Percentiles rank a stretch among this genome's conserved stretches.
Evolutionary conservation across 2,329 filamentous ascomycete genomes (phyloP).

Genomic region (Fusarium devonianum): DNA sequence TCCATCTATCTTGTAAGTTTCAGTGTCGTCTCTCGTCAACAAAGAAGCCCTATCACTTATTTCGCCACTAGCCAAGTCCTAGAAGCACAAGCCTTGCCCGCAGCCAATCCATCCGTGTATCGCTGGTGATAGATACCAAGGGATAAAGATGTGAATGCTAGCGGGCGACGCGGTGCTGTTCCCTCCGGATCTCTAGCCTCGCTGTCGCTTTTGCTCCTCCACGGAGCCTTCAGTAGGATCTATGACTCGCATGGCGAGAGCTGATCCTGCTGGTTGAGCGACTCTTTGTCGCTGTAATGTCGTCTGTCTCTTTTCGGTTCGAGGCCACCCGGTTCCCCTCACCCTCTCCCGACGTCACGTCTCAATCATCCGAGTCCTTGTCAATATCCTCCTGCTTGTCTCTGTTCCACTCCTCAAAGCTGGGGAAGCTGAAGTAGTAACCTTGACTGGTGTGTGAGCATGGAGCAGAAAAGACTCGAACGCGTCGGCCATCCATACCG

Average conservation of each 20-base stretch:
- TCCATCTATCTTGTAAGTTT: slow-evolving; percentile 26
- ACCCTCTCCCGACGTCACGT: slow-evolving; percentile 12
- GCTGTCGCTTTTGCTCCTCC: slow-evolving; percentile 24
- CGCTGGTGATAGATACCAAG: slow-evolving; percentile 8
- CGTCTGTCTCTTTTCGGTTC: slow-evolving; percentile 26
- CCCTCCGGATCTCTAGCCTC: slow-evolving; percentile 25
- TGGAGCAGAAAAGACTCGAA: neutral
- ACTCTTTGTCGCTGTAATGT: slow-evolving; percentile 22
- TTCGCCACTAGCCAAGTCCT: slow-evolving; percentile 23
- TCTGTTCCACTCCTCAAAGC: slow-evolving; percentile 71
- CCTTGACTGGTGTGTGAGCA: slow-evolving; percentile 33
- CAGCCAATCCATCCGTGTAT: slow-evolving; percentile 17
- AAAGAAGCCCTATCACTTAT: slow-evolving; percentile 16
- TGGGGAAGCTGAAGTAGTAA: slow-evolving; percentile 77
- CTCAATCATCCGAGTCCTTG: slow-evolving; percentile 40
- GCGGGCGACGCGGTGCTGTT: slow-evolving; percentile 16
- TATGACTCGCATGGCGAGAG: slow-evolving; percentile 9
- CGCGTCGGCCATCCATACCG: slow-evolving; percentile 25
- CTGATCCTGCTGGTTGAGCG: slow-evolving; percentile 15
- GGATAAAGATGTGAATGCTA: slow-evolving; percentile 14
- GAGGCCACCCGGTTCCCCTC: slow-evolving; percentile 28
- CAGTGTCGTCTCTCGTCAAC: slow-evolving; percentile 19
- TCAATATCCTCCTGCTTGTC: slow-evolving; percentile 41
- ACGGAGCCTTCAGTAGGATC: slow-evolving; percentile 14
- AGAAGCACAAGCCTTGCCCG: slow-evolving; percentile 26